These are phyloP conservation scores for Psilocybe azurescens DNA, from an alignment of 768 basidiomycete species.

Conservation along the genomic window DNA sequence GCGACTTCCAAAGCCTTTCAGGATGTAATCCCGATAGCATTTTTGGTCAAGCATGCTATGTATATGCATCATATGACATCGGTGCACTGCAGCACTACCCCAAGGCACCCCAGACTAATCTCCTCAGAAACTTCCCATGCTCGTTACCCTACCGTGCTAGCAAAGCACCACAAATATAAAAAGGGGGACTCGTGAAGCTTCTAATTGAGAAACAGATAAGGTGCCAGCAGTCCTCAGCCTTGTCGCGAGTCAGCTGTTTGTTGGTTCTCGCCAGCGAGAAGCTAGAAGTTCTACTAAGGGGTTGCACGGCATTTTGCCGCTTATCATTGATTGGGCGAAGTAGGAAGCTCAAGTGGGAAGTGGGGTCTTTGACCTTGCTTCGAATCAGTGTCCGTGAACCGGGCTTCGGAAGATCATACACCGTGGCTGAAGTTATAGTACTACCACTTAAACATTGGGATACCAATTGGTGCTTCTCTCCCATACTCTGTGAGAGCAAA, in stretches of 20 bases:
- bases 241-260: neutral
- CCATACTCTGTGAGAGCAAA: neutral
- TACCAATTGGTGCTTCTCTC: neutral
- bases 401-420: neutral
- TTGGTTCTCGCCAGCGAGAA: neutral
- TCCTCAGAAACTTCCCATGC: neutral
- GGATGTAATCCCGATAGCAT: neutral
- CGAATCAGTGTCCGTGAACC: neutral
- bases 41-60: neutral
- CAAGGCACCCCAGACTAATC: neutral
- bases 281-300: neutral
- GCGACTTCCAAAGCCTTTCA: neutral
- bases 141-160: neutral
- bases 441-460: neutral
- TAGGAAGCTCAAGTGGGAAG: no score
- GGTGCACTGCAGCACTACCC: neutral
- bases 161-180: neutral
- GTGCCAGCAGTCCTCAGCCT: slow-evolving; percentile 1
- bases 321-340: neutral
- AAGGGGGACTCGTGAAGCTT: neutral
- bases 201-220: neutral
- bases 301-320: neutral
- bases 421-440: neutral
- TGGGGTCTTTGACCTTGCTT: neutral
- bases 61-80: neutral